Conservation (phyloP, 177 flowering plant genomes). For the Vitis hybrid region DNA sequence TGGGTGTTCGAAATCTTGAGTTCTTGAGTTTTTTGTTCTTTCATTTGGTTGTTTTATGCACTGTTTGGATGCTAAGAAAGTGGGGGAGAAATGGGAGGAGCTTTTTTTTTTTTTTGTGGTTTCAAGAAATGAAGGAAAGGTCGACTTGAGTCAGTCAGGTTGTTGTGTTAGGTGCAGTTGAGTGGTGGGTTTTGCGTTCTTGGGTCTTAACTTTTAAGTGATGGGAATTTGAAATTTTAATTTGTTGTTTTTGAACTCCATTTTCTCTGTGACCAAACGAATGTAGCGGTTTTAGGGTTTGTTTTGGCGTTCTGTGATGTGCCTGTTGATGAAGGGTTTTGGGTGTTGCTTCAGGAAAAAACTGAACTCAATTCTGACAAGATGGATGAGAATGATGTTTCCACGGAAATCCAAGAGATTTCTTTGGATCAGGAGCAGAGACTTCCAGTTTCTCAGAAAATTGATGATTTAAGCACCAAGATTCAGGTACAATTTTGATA, state of each 20-base stretch:
- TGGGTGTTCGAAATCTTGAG: too few relatives aligned
- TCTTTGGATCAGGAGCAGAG: constrained; percentile 35
- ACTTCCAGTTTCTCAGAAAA: constrained; percentile 46
- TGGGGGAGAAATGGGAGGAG: too few relatives aligned
- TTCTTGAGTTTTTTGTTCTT: too few relatives aligned
- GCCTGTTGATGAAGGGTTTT: background rate
- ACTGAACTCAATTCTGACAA: constrained; percentile 10
- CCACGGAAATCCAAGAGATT: constrained; percentile 20
- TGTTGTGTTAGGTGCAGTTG: too few relatives aligned
- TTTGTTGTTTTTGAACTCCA: background rate
- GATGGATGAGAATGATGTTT: constrained; percentile 25
- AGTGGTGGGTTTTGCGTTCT: too few relatives aligned
- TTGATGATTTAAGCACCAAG: constrained; percentile 41
- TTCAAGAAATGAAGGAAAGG: too few relatives aligned
- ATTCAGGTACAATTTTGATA: constrained; percentile 39
- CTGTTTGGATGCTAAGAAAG: too few relatives aligned
- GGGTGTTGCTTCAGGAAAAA: constrained; percentile 18
- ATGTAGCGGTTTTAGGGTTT: background rate
- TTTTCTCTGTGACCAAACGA: background rate
- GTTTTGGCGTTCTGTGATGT: background rate
- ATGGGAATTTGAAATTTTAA: background rate
- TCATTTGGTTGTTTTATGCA: too few relatives aligned
- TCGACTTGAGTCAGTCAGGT: too few relatives aligned
- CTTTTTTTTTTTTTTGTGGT: background rate
- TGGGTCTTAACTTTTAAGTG: too few relatives aligned